Evolutionary conservation across 1,284 basidiomycete species (phyloP), one percentile per base, ranked within the genome.

Genomic region (Trichosporon sp.): DNA sequence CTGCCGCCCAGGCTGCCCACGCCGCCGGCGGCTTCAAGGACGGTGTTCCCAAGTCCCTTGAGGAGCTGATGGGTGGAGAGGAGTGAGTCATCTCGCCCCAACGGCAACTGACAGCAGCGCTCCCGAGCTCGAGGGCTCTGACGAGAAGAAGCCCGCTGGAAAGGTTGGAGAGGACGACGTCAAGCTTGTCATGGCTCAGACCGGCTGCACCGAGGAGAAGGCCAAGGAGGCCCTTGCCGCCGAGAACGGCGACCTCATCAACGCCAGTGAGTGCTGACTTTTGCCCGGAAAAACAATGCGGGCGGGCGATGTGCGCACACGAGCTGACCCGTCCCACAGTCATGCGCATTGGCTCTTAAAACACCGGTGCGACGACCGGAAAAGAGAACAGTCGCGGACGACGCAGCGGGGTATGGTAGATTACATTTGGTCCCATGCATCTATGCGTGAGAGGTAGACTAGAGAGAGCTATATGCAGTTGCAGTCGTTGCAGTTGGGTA

Each of bases 91-190:
- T 23, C 56, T n/a, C 25, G 12, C n/a, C 8, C 27, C 23, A 7
- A 25, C 11, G 56, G 35, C 9, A 12, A 11, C 34, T 42, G 13
- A 47, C 12, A 29, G n/a, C 70, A 81, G 79, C 65, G 88, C 92
- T 63, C 92, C 92, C 69, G 91, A 92, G 70, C 88, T 92, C 44
- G 91, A 93, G 83, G 89, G 88, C 25, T 85, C 87, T 18, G 75
- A 73, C 64, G 78, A 77, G 72, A 79, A 83, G 70, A 78, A 80
- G 56, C 75, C 81, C 63, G 75, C 73, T 29, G 63, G 91, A 32
- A 85, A 86, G 76, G 81, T 98, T 69, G 93, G 97, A 75, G 87
- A 92, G 68, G 95, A 97, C 84, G 96, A 99, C 82, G 93, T 97
- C 74, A 93, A 98, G 76, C 89, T 97, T 70, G 93, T 99, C 68